phyloP scores from a whole-genome alignment of 2,329 filamentous ascomycete genomes.

The Lachnellula willkommii region DNA sequence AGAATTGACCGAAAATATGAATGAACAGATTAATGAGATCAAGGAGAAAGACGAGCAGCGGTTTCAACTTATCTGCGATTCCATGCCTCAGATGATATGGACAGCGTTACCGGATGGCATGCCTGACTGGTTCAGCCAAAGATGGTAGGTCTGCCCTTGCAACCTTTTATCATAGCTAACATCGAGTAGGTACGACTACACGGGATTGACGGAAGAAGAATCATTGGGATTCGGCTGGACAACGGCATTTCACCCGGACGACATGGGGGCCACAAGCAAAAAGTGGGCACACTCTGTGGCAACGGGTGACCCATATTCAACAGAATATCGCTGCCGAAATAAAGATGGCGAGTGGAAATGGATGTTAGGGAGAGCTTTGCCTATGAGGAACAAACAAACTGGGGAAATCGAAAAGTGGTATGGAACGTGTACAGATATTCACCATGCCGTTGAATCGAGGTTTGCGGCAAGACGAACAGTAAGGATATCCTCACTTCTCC shows the following conservation, averaged over 20 bases:
- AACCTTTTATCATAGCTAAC: neutral
- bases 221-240: constrained; percentile 60
- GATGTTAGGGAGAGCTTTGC: constrained; percentile 70
- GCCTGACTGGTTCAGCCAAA: constrained; percentile 68
- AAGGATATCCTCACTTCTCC: neutral
- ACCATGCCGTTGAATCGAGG: constrained; percentile 66
- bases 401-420: constrained; percentile 74
- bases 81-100: constrained; percentile 69
- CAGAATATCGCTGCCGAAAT: constrained; percentile 65
- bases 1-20: constrained; percentile 61
- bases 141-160: constrained; percentile 45
- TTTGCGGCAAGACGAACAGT: constrained; percentile 57
- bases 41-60: constrained; percentile 66
- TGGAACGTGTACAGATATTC: constrained; percentile 74
- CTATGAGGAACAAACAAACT: constrained; percentile 58
- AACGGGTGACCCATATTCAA: constrained; percentile 64
- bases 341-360: constrained; percentile 68
- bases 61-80: constrained; percentile 72
- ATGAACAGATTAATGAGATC: constrained; percentile 62
- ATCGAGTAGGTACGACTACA: constrained; percentile 57
- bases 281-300: constrained; percentile 58
- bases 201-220: constrained; percentile 57
- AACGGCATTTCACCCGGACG: constrained; percentile 64
- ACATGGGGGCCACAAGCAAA: constrained; percentile 49
- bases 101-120: constrained; percentile 61